Evolutionary conservation across 108 stramenopile species (phyloP).

Genomic region (Poteriospumella lacustris): DNA sequence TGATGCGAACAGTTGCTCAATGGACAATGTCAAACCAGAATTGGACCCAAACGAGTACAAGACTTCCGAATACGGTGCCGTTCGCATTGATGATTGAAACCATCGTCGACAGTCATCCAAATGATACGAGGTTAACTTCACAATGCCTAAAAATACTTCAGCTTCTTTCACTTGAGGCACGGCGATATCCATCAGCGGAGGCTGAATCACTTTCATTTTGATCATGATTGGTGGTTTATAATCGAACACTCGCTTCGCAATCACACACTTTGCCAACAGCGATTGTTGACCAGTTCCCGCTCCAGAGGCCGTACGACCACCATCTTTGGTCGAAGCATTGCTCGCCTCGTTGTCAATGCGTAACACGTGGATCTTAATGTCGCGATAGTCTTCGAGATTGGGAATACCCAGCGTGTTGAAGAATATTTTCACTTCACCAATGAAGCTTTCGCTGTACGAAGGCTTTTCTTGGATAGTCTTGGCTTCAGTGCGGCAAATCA

Average conservation of each 20-base stretch:
- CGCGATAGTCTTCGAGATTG: not conserved
- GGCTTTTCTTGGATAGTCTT: no score
- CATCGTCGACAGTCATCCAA: not conserved
- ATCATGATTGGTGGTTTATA: not conserved
- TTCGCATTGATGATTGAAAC: not conserved
- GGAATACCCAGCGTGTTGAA: not conserved
- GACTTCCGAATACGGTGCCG: not conserved
- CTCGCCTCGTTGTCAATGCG: not conserved
- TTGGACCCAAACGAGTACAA: constrained; percentile 17
- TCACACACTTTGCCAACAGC: not conserved
- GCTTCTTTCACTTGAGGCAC: not conserved
- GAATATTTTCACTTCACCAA: not conserved
- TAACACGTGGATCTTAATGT: not conserved
- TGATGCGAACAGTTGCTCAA: constrained; percentile 24
- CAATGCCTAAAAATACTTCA: constrained; percentile 4
- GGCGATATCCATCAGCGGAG: not conserved
- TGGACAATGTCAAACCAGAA: not conserved
- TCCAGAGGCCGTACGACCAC: no score
- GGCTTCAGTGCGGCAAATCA: no score
- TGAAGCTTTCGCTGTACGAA: not conserved
- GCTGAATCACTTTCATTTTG: not conserved
- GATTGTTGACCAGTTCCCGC: not conserved
- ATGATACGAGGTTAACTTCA: not conserved
- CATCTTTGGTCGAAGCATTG: no score
- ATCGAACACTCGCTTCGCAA: not conserved